Conservation (phyloP, 805 yeast genomes). For the Saccharomycopsis malanga region DNA sequence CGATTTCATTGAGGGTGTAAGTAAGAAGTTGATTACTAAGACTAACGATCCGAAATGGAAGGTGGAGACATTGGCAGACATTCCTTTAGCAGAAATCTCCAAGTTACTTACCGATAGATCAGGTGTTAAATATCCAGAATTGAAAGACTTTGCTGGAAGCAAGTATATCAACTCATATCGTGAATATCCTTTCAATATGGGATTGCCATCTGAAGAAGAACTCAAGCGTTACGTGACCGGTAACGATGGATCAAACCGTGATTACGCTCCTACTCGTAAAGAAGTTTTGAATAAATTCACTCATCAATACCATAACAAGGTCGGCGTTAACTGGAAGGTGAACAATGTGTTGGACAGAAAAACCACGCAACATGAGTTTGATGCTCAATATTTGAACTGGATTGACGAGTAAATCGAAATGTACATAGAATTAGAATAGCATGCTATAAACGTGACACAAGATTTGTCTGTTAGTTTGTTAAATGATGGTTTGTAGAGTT, state of each 20-base stretch:
- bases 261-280: constrained; percentile 58
- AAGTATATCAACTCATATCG: constrained; percentile 16
- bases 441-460: too few relatives aligned
- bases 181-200: constrained; percentile 58
- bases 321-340: constrained; percentile 58
- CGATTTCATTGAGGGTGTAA: constrained; percentile 66
- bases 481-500: too few relatives aligned
- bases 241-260: constrained; percentile 53
- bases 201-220: constrained; percentile 68
- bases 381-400: constrained; percentile 20
- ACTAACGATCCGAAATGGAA: constrained; percentile 45
- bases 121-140: constrained; percentile 7
- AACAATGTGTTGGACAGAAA: constrained; percentile 42
- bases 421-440: too few relatives aligned
- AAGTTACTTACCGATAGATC: constrained; percentile 14
- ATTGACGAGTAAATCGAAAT: constrained; percentile 7
- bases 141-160: constrained; percentile 13
- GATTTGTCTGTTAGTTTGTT: too few relatives aligned
- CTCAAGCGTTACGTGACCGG: constrained; percentile 65
- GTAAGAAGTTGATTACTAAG: constrained; percentile 56
- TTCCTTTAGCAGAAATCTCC: constrained; percentile 31
- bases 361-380: constrained; percentile 19
- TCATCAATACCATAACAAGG: constrained; percentile 40
- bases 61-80: constrained; percentile 36
- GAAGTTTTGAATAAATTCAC: constrained; percentile 65